Evolutionary conservation across 768 basidiomycete genomes (phyloP).

Genomic region (Tricholoma flavovirens): DNA sequence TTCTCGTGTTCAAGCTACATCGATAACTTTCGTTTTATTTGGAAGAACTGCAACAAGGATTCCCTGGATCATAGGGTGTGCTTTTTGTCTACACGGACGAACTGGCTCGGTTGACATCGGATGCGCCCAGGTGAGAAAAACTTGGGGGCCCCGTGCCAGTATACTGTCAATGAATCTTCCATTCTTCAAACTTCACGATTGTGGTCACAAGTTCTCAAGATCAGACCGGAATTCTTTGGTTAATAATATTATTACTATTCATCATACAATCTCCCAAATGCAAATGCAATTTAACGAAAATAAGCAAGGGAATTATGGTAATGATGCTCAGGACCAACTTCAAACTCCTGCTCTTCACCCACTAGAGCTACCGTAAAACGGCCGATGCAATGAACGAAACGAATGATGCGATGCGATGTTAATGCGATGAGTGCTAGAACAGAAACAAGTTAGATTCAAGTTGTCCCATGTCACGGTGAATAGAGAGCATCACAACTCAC

Average conservation of each 20-base stretch:
- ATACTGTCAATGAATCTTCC: too few relatives aligned
- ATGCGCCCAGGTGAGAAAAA: too few relatives aligned
- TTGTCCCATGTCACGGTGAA: not conserved
- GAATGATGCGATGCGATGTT: not conserved
- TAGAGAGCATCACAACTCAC: not conserved
- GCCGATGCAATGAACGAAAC: not conserved
- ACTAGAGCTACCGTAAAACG: not conserved
- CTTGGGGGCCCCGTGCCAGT: too few relatives aligned
- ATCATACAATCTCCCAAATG: not conserved
- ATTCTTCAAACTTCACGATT: too few relatives aligned
- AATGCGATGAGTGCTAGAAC: not conserved
- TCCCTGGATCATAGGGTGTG: too few relatives aligned
- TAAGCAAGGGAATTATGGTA: not conserved
- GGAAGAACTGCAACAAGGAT: too few relatives aligned
- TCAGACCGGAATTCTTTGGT: not conserved
- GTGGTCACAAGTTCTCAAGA: not conserved
- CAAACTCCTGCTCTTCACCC: not conserved
- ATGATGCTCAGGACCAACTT: not conserved
- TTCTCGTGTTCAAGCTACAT: too few relatives aligned
- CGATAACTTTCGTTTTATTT: too few relatives aligned
- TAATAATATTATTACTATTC: not conserved
- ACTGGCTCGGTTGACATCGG: too few relatives aligned
- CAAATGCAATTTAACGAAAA: not conserved
- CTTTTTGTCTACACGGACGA: not conserved
- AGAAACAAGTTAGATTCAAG: not conserved